Percentiles rank a stretch among this genome's conserved stretches.
Evolutionary conservation across 495 filamentous ascomycete species (phyloP).

Genomic region (Hypoxylon trugodes): DNA sequence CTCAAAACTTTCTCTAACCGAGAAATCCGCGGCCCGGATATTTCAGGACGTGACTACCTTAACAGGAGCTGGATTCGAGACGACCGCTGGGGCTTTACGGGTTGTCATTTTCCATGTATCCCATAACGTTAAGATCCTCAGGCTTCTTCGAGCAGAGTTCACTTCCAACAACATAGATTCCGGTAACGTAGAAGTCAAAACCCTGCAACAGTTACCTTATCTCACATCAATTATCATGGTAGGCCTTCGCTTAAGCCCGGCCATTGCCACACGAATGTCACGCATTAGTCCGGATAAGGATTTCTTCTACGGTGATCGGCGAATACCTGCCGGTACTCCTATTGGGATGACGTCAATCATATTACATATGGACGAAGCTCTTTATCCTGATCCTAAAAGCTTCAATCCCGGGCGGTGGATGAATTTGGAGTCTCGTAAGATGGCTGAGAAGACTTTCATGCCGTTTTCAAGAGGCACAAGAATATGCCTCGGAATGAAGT

Average conservation of each 20-base stretch:
- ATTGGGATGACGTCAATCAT: conserved; percentile 47
- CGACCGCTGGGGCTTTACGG: conserved; percentile 40
- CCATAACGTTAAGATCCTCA: conserved; percentile 33
- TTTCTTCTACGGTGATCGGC: conserved; percentile 53
- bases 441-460: conserved; percentile 23
- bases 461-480: conserved; percentile 32
- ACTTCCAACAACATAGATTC: background rate
- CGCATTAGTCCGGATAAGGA: conserved; percentile 48
- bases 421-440: conserved; percentile 14
- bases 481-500: conserved; percentile 31
- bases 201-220: conserved; percentile 48
- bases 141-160: conserved; percentile 38
- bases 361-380: conserved; percentile 41
- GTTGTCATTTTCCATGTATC: conserved; percentile 40
- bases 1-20: conserved; percentile 41
- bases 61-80: conserved; percentile 45
- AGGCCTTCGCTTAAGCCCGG: conserved; percentile 48
- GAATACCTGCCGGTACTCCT: conserved; percentile 54
- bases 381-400: conserved; percentile 40
- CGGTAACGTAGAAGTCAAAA: background rate
- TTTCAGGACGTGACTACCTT: conserved; percentile 38
- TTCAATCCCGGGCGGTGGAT: conserved; percentile 56
- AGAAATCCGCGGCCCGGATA: conserved; percentile 42
- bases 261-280: conserved; percentile 46
- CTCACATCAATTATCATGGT: conserved; percentile 49